Percentiles rank a stretch among this genome's conserved stretches.
Conservation (phyloP, 2,329 filamentous ascomycete species). For the Didymella pinodella region DNA sequence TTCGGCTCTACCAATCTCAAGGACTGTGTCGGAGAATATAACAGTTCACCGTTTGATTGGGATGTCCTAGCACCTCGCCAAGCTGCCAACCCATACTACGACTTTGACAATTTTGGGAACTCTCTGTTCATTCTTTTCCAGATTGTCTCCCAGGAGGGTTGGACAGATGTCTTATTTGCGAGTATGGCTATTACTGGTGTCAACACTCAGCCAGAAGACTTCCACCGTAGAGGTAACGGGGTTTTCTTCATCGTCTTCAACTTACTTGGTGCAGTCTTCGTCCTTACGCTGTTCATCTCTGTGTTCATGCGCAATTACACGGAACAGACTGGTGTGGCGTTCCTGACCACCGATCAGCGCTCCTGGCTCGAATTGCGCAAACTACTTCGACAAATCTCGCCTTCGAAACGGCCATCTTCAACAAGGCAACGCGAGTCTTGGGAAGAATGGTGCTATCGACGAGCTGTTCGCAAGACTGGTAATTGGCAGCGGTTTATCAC, state of each 20-base stretch:
- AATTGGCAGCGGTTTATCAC: conserved; percentile 89
- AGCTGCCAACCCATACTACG: conserved; percentile 82
- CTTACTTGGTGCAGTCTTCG: conserved; percentile 92
- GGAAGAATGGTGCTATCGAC: conserved; percentile 94
- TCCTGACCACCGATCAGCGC: conserved; percentile 91
- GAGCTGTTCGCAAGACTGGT: conserved; percentile 92
- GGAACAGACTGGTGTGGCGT: conserved; percentile 96
- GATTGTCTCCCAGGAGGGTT: conserved; percentile 98
- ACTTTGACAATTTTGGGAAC: conserved; percentile 94
- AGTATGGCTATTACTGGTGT: conserved; percentile 81
- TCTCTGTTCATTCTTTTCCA: conserved; percentile 97
- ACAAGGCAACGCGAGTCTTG: conserved; percentile 75
- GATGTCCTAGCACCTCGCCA: conserved; percentile 81
- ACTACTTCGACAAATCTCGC: conserved; percentile 87
- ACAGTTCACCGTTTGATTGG: conserved; percentile 82
- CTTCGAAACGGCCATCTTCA: conserved; percentile 87
- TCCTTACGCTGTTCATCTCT: conserved; percentile 95
- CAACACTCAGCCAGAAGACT: conserved; percentile 74
- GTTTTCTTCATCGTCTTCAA: conserved; percentile 98
- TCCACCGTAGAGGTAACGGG: conserved; percentile 80
- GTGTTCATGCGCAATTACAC: conserved; percentile 99
- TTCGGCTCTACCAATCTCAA: conserved; percentile 66
- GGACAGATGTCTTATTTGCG: conserved; percentile 90
- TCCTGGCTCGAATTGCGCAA: conserved; percentile 97
- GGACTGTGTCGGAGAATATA: conserved; percentile 86